Conservation (phyloP, 176 grass and related monocot species). For the Carex myosuroides region DNA sequence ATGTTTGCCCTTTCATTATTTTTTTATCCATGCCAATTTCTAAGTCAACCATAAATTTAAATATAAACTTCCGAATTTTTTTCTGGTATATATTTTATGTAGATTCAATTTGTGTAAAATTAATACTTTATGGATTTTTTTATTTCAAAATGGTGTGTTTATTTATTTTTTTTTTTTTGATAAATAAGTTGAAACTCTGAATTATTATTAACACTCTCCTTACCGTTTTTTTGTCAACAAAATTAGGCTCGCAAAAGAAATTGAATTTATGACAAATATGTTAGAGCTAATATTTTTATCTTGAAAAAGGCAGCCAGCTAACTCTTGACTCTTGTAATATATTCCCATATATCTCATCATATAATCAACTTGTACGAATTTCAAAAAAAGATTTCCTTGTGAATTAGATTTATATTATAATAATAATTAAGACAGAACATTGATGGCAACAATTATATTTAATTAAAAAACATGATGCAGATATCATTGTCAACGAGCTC, state of each 20-base stretch:
- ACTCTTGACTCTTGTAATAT: background rate
- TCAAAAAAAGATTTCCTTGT: background rate
- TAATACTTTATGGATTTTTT: background rate
- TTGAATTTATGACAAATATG: background rate
- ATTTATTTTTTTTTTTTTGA: background rate
- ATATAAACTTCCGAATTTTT: no score
- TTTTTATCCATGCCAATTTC: no score
- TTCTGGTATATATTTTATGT: no score
- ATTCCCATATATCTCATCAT: conserved; percentile 1
- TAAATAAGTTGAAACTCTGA: background rate
- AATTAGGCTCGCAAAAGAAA: background rate
- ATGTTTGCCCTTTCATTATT: no score
- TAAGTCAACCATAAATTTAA: no score
- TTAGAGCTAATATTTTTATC: no score
- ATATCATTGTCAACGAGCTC: background rate
- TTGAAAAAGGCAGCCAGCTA: conserved; percentile 1
- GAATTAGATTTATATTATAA: background rate
- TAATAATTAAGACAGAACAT: background rate
- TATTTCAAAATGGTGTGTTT: no score
- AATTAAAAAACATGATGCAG: background rate
- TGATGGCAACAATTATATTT: background rate
- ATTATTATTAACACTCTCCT: background rate
- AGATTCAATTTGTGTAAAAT: no score
- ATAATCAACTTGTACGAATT: background rate
- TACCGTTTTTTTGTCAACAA: background rate